Evolutionary conservation across 2,329 filamentous ascomycete species (phyloP), one percentile per base, ranked within the genome.

Genomic region (Thelonectria olida): DNA sequence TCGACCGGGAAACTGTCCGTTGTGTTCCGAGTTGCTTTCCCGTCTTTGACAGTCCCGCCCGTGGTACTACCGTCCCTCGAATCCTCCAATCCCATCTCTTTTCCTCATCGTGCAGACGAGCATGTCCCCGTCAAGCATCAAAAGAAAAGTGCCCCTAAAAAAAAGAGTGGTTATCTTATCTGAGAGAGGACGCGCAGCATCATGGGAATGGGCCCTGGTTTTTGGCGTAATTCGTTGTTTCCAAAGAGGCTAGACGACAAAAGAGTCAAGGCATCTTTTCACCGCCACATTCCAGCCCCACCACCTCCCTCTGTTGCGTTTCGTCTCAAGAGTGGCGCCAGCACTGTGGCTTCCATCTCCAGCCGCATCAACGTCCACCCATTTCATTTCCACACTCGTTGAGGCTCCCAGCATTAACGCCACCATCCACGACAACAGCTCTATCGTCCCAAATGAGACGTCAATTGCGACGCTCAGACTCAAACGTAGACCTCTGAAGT

Each of bases 371-470:
- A 55, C 51, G 27, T 60, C 52, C 52, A 56, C 39, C 39, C 57
- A 42, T n/a, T 51, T 31, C 55, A 57, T 62, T 58, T 58, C 64
- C 64, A 61, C 64, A 60, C 45, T 57, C 54, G 52, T 31, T 49
- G 52, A 61, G 52, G 52, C 47, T 58, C 42, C 57, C 53, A 58
- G 49, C 59, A 58, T 60, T 67, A 47, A 57, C 15, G 57, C 47
- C 47, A 34, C 38, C 44, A 22, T 51, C 63, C 39, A 22, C 62
- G 59, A 61, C 27, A 54, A 51, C 52, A 63, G 38, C 66, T 53
- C 31, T 57, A 20, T 51, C 36, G 22, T 36, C 59, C 17, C 34
- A 17, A 25, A 38, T 23, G 31, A 51, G 25, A 27, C 10, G 31
- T 9, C 28, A n/a, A 23, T 8, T 9, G n/a, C 19, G 7, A 39